Evolutionary conservation across 495 filamentous ascomycete species (phyloP).

Genomic region (Xylaria nigripes): DNA sequence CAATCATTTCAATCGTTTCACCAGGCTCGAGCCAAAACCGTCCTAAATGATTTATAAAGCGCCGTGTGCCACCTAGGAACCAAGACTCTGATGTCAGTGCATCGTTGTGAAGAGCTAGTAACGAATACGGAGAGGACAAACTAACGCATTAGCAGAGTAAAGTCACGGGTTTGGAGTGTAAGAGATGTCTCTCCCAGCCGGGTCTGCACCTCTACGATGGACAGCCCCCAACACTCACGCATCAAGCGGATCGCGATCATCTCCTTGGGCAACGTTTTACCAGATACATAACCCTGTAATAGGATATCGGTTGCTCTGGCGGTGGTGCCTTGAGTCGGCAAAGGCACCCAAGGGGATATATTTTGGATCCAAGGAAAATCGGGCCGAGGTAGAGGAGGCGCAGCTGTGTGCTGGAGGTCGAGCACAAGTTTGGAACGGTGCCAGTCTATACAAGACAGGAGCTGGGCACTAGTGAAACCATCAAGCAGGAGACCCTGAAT

Average conservation of each 20-base stretch:
- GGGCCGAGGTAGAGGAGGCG: not conserved
- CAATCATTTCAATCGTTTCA: slow-evolving; percentile 28
- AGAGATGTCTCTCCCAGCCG: slow-evolving; percentile 28
- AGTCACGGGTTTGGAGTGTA: slow-evolving; percentile 25
- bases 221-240: slow-evolving; percentile 36
- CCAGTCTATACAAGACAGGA: slow-evolving; percentile 30
- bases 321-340: slow-evolving; percentile 3
- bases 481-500: slow-evolving; percentile 29
- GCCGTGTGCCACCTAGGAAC: slow-evolving; percentile 26
- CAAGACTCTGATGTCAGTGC: not conserved
- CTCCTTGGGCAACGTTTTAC: slow-evolving; percentile 22
- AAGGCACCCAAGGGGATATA: slow-evolving; percentile 27
- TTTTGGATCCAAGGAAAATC: slow-evolving; percentile 24
- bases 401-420: not conserved
- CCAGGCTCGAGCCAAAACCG: slow-evolving; percentile 22
- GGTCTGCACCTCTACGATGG: slow-evolving; percentile 20
- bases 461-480: slow-evolving; percentile 38
- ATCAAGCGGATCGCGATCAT: slow-evolving; percentile 31
- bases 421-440: not conserved
- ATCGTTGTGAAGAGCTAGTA: not conserved
- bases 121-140: not conserved
- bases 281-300: slow-evolving; percentile 21
- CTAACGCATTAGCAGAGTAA: slow-evolving; percentile 32
- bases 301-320: slow-evolving; percentile 3
- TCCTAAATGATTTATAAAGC: slow-evolving; percentile 25